phyloP scores from a whole-genome alignment of 208 protist genomes.

The Phytomonas serpens region DNA sequence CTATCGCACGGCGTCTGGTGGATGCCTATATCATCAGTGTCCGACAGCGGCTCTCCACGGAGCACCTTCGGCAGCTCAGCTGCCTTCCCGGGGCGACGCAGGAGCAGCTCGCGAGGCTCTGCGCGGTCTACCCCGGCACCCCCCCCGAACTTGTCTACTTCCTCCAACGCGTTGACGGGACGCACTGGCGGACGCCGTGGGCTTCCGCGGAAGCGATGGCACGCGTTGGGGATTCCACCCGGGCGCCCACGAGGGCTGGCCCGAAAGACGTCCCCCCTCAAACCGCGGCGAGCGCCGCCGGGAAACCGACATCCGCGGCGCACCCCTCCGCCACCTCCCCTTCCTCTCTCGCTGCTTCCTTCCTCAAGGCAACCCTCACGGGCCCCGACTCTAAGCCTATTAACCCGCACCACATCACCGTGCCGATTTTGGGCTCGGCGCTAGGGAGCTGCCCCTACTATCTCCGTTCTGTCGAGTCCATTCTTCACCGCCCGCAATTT shows the following conservation, averaged over 20 bases:
- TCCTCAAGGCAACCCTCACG: constrained; percentile 15
- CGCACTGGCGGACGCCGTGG: constrained; percentile 30
- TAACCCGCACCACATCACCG: constrained; percentile 25
- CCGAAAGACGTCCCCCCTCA: no score
- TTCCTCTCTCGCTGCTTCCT: constrained; percentile 16
- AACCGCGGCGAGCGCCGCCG: not conserved
- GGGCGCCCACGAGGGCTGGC: not conserved
- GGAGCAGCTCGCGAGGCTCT: constrained; percentile 26
- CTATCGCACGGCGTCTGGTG: constrained; percentile 37
- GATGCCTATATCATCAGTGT: constrained; percentile 59
- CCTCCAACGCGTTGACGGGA: constrained; percentile 42
- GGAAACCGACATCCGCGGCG: not conserved
- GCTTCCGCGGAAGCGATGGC: constrained; percentile 14
- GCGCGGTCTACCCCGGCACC: constrained; percentile 25
- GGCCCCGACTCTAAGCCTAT: constrained; percentile 5
- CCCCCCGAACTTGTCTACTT: constrained; percentile 36
- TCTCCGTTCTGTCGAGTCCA: constrained; percentile 37
- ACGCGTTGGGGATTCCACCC: not conserved
- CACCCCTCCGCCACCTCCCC: not conserved
- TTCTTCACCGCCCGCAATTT: constrained; percentile 33
- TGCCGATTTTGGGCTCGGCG: constrained; percentile 45
- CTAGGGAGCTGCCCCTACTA: constrained; percentile 41
- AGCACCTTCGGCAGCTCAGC: constrained; percentile 39
- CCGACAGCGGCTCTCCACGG: constrained; percentile 47
- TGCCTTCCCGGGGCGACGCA: constrained; percentile 30